Percentiles rank a stretch among this genome's conserved stretches.
Conservation (phyloP, 2,329 filamentous ascomycete genomes). For the Cladophialophora bantiana region DNA sequence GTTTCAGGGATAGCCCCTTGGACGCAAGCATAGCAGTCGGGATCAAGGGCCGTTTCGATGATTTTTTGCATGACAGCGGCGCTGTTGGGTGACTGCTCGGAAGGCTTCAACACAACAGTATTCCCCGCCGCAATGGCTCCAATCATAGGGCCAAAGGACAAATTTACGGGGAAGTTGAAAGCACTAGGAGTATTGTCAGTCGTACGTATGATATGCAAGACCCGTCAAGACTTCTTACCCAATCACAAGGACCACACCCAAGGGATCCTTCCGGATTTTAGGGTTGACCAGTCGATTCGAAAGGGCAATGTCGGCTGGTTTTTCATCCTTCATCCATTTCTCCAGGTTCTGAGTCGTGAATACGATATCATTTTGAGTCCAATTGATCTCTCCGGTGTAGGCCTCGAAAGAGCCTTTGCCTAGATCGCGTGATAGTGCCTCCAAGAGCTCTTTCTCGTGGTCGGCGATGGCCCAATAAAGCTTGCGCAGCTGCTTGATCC, state of each 20-base stretch:
- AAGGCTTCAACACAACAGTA: slow-evolving; percentile 88
- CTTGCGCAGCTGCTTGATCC: slow-evolving; percentile 85
- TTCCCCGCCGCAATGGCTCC: slow-evolving; percentile 94
- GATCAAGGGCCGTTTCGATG: slow-evolving; percentile 76
- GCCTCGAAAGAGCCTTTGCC: slow-evolving; percentile 79
- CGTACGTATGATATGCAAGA: slow-evolving; percentile 21
- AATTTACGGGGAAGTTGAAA: slow-evolving; percentile 91
- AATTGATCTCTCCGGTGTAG: slow-evolving; percentile 75
- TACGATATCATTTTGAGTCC: slow-evolving; percentile 80
- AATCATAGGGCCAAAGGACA: slow-evolving; percentile 78
- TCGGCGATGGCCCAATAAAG: slow-evolving; percentile 93
- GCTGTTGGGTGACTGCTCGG: slow-evolving; percentile 77
- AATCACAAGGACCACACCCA: slow-evolving; percentile 84
- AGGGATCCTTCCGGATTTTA: slow-evolving; percentile 82
- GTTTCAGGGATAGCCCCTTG: slow-evolving; percentile 85
- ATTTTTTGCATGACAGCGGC: slow-evolving; percentile 83
- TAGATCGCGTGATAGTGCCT: slow-evolving; percentile 79
- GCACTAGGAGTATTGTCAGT: slow-evolving; percentile 57
- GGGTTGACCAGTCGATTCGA: slow-evolving; percentile 74
- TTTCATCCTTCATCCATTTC: slow-evolving; percentile 84
- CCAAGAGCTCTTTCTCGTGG: slow-evolving; percentile 73
- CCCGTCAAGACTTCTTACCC: slow-evolving; percentile 58
- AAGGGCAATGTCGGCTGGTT: slow-evolving; percentile 71
- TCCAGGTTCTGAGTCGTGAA: slow-evolving; percentile 79
- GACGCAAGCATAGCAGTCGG: slow-evolving; percentile 75